phyloP scores from a whole-genome alignment of 768 basidiomycete genomes.

The Boletus subcaerulescens region DNA sequence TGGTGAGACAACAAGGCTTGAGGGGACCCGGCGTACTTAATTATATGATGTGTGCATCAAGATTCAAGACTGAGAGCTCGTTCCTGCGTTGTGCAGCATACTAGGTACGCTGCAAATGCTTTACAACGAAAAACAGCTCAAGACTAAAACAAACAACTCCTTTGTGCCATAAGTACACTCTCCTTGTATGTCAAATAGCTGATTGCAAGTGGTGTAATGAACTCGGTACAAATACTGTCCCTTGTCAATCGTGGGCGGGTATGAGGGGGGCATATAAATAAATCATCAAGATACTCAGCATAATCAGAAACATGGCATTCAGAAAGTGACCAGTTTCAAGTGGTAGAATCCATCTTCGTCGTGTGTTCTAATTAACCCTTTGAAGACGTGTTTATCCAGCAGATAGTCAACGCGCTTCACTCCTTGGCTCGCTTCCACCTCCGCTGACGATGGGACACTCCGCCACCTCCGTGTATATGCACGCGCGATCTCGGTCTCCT shows the following conservation, averaged over 20 bases:
- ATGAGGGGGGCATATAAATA: neutral
- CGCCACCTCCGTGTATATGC: conserved; percentile 37
- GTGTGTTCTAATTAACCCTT: conserved; percentile 33
- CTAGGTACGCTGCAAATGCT: too few relatives aligned
- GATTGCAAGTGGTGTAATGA: too few relatives aligned
- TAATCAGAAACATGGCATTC: neutral
- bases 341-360: conserved; percentile 31
- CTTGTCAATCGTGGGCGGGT: neutral
- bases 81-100: too few relatives aligned
- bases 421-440: conserved; percentile 35
- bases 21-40: too few relatives aligned
- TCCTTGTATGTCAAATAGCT: too few relatives aligned
- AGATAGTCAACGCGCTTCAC: conserved; percentile 42
- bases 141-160: too few relatives aligned
- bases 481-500: conserved; percentile 32
- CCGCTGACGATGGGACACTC: conserved; percentile 28
- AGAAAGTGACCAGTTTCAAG: conserved; percentile 28
- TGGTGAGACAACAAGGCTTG: too few relatives aligned
- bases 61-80: too few relatives aligned
- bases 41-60: too few relatives aligned
- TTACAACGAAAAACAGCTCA: too few relatives aligned
- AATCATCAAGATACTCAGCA: neutral
- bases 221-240: neutral
- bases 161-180: too few relatives aligned
- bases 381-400: conserved; percentile 34